phyloP scores from a whole-genome alignment of 2,329 filamentous ascomycete species.

The Fusarium liriodendri region DNA sequence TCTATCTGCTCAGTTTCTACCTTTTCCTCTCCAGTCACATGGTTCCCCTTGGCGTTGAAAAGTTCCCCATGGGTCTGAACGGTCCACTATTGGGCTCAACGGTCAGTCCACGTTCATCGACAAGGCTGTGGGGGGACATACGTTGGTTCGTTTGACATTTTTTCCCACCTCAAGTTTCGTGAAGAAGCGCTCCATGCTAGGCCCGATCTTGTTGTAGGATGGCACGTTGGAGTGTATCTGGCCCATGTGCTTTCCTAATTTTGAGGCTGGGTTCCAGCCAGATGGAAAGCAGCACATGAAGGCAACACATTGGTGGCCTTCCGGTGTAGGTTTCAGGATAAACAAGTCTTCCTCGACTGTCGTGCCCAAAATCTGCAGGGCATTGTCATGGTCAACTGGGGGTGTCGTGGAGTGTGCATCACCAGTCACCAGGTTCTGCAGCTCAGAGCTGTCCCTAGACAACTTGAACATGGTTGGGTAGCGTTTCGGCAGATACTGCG shows the following conservation, averaged over 20 bases:
- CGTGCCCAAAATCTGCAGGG: background rate
- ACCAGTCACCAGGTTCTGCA: background rate
- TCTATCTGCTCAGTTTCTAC: slow-evolving; percentile 11
- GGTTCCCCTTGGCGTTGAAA: slow-evolving; percentile 24
- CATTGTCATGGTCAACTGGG: background rate
- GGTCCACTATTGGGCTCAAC: slow-evolving; percentile 15
- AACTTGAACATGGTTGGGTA: background rate
- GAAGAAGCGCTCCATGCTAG: slow-evolving; percentile 67
- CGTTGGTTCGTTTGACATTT: slow-evolving; percentile 61
- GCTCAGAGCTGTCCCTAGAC: background rate
- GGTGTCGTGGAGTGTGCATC: background rate
- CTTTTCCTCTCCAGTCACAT: slow-evolving; percentile 11
- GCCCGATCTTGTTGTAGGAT: slow-evolving; percentile 63
- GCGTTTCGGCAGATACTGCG: background rate
- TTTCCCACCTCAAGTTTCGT: slow-evolving; percentile 58
- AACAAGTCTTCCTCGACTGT: slow-evolving; percentile 64
- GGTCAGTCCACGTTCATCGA: background rate
- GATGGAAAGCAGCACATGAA: slow-evolving; percentile 65
- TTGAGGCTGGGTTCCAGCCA: slow-evolving; percentile 62
- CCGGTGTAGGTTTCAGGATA: slow-evolving; percentile 54
- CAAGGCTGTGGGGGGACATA: slow-evolving; percentile 27
- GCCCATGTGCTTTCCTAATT: slow-evolving; percentile 60
- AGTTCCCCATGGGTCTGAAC: slow-evolving; percentile 15
- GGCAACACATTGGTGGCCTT: slow-evolving; percentile 57
- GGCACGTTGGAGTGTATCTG: slow-evolving; percentile 57